A percentile compares a stretch with the other conserved stretches of the same genome.
Evolutionary conservation across 371 early-diverging fungal species (phyloP).

Genomic region (Apophysomyces variabilis): DNA sequence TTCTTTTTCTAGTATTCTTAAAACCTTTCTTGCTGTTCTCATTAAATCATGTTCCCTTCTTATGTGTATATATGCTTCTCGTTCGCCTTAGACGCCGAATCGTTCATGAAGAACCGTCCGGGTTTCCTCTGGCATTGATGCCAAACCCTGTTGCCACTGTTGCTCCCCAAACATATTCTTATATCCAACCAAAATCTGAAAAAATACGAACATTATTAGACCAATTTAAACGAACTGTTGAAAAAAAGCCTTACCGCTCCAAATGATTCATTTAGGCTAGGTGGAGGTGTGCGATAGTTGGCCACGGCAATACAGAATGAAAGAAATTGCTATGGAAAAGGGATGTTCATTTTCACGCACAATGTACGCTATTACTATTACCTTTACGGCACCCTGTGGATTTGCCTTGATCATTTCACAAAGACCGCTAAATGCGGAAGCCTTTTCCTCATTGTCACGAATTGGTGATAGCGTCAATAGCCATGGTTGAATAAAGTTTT

Average conservation of each 20-base stretch:
- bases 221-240: background rate
- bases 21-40: constrained; percentile 14
- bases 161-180: constrained; percentile 72
- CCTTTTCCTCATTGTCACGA: constrained; percentile 92
- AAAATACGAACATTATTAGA: background rate
- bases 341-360: background rate
- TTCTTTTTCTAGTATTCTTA: constrained; percentile 24
- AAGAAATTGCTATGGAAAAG: constrained; percentile 50
- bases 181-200: constrained; percentile 67
- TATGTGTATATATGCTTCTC: background rate
- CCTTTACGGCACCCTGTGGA: constrained; percentile 79
- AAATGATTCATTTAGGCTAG: constrained; percentile 65
- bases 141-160: constrained; percentile 65
- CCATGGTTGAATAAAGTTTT: constrained; percentile 77
- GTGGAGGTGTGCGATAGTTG: constrained; percentile 66
- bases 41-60: constrained; percentile 7
- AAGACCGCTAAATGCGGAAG: constrained; percentile 90
- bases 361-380: constrained; percentile 16
- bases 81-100: constrained; percentile 55
- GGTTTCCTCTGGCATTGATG: constrained; percentile 58
- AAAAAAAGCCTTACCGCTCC: constrained; percentile 52
- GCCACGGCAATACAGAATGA: constrained; percentile 71
- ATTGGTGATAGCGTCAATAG: constrained; percentile 70
- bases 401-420: constrained; percentile 87
- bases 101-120: constrained; percentile 59